Evolutionary conservation across 2,329 filamentous ascomycete species (phyloP), one percentile per base, ranked within the genome.

Genomic region (Diaporthe sp.): DNA sequence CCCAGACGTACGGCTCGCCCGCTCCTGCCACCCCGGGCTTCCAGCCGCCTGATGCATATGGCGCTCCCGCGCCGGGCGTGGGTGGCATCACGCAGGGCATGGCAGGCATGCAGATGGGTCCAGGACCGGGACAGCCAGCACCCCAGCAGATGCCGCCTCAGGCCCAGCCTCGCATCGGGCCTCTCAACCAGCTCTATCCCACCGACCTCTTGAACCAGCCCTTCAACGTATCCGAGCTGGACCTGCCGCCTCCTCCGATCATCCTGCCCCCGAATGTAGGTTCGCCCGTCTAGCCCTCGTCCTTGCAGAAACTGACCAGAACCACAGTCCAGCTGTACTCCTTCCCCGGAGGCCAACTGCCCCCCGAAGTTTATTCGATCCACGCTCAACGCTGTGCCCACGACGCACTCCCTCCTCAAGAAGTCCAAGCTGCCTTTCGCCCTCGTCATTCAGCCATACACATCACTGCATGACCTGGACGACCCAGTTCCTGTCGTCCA

Each of bases 341-440:
- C 95, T 74, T 98, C 97, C 58, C 94, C 95, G 60, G 89, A 94
- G 82, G 93, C 97, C 76, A 99, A 98, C 85, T 98, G 96, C 86
- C 92, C 95, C 72, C 91, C 96, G 33, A 97, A 97, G 87, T 99
- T 97, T 83, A 93, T 98, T 77, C 94, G 97, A 79, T 98, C 97
- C 28, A 98, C 97, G 8, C 86, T 99, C 77, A 98, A 98, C 83
- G 95, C 95, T 35, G 93, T 98, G 57, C 97, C 97, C 3, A 97
- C 95, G 30, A 98, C 95, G 74, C 92, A 97, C 84, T 97, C 94
- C 28, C 89, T 98, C 35, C 89, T 99, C 75, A 99, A 98, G 87
- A 98, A 98, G 87, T 98, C 96, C 73, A 97, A 96, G 84, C 89
- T 99, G 74, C 97, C 97, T 0, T 97, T 98, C 82, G 96, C 96